Base-by-base conservation (phyloP, 2,329 filamentous ascomycete genomes). In the Tricladium varicosporioides region DNA sequence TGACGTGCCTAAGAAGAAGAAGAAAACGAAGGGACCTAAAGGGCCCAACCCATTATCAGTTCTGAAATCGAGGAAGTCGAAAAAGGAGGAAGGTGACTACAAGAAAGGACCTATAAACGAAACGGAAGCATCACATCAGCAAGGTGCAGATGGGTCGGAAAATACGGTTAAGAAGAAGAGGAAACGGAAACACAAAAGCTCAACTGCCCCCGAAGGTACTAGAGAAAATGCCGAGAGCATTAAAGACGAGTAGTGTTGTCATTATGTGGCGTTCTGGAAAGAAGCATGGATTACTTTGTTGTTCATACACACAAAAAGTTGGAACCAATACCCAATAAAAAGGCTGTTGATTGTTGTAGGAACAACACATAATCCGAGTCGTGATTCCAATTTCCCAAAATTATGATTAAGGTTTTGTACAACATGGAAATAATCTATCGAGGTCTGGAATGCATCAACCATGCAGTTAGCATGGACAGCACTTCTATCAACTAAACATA, bases 11-110 rank as follows among this genome's bases (percentile, higher is more conserved):
- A 75, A 73, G 67, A 77, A 78, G 67, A 80, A 85, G 71, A 84
- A 82, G 69, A 83, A 80, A 70, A 69, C 68, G 18, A 81, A 80
- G 57, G 87, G 86, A 1, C 80, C 79, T 2, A 90, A 89, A 70
- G 84, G 81, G 16, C 87, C 86, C 1, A 91, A 91, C 70, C 88
- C 88, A 8, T 73, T 91, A 53, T 82, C 86, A 51, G 78, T 88
- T 52, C 88, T 87, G 76, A 91, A 89, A 74, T 63, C 80, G 27
- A 89, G 87, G 76, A 84, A 83, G 69, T 84, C 82, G 69, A 61
- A 60, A 44, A 31, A 54, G 48, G 48, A 64, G 60, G 57, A 58
- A 63, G 52, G 62, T 53, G 56, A 67, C 64, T 51, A 51, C 40
- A 62, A 61, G 27, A 65, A 65, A 69, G 69, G 63, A 60, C 65